A percentile compares a stretch with the other conserved stretches of the same genome.
Conservation (phyloP, 2,329 filamentous ascomycete species). For the Cercospora brassicicola region DNA sequence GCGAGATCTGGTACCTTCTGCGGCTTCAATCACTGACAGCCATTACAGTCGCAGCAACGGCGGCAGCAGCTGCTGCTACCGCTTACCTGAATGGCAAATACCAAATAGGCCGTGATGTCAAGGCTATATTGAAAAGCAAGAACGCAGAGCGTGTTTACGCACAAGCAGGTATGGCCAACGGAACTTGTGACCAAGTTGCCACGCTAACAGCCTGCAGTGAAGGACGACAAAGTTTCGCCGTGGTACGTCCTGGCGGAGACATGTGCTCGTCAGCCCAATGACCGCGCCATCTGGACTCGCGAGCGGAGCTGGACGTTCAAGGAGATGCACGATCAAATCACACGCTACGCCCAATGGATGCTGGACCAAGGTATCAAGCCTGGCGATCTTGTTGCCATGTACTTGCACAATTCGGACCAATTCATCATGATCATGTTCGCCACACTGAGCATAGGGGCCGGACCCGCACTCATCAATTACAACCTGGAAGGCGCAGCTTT, state of each 20-base stretch:
- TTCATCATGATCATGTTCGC: slow-evolving; percentile 36
- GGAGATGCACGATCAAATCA: slow-evolving; percentile 54
- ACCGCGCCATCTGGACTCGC: slow-evolving; percentile 65
- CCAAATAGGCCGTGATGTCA: slow-evolving; percentile 62
- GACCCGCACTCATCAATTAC: slow-evolving; percentile 40
- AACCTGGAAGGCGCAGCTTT: slow-evolving; percentile 39
- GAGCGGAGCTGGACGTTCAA: slow-evolving; percentile 56
- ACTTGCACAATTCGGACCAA: slow-evolving; percentile 35
- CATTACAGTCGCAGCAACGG: slow-evolving; percentile 18
- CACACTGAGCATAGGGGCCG: slow-evolving; percentile 35
- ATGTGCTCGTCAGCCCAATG: slow-evolving; percentile 45
- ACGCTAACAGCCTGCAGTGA: slow-evolving; percentile 9
- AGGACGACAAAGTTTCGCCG: slow-evolving; percentile 29
- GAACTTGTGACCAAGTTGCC: background rate
- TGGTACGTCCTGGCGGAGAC: slow-evolving; percentile 34
- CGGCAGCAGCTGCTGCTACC: slow-evolving; percentile 35
- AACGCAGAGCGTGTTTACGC: slow-evolving; percentile 49
- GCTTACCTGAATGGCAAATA: slow-evolving; percentile 69
- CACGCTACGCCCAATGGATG: slow-evolving; percentile 65
- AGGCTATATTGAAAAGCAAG: slow-evolving; percentile 46
- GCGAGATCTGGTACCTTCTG: background rate
- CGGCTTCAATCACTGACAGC: background rate
- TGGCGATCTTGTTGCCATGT: slow-evolving; percentile 38
- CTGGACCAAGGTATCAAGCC: slow-evolving; percentile 40
- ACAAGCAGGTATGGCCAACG: slow-evolving; percentile 49